Conservation (phyloP, 2,329 filamentous ascomycete species). For the Ampelomyces quisqualis region DNA sequence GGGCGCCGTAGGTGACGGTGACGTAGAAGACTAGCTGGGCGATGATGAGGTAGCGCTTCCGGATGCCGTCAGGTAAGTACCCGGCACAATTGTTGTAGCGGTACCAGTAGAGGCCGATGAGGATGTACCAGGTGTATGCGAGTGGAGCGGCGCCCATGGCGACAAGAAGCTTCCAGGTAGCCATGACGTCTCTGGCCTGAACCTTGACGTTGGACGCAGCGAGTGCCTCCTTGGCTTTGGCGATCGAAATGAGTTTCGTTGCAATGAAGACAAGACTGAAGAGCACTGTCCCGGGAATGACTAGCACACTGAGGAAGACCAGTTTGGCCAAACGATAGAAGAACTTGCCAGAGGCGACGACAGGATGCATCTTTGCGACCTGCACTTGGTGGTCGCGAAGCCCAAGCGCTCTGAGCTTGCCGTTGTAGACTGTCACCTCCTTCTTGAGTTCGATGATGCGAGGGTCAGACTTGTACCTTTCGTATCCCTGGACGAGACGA, state of each 20-base stretch:
- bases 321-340: conserved; percentile 81
- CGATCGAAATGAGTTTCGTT: conserved; percentile 42
- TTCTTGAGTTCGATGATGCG: conserved; percentile 75
- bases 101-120: conserved; percentile 37
- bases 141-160: conserved; percentile 43
- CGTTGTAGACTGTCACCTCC: conserved; percentile 82
- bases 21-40: conserved; percentile 80
- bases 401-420: conserved; percentile 78
- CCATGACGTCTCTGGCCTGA: conserved; percentile 44
- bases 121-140: conserved; percentile 37
- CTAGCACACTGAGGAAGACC: conserved; percentile 71
- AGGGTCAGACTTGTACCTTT: conserved; percentile 86
- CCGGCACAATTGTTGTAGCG: conserved; percentile 72
- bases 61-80: conserved; percentile 74
- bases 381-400: conserved; percentile 93
- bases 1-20: conserved; percentile 84
- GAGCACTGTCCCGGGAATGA: conserved; percentile 80
- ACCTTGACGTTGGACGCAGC: conserved; percentile 46
- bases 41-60: conserved; percentile 64
- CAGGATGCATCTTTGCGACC: conserved; percentile 80
- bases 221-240: conserved; percentile 43
- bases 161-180: conserved; percentile 47
- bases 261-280: conserved; percentile 60
- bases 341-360: conserved; percentile 72
- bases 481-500: conserved; percentile 86